Evolutionary conservation across 139 green algal genomes (phyloP).

Genomic region (Parachlorella kessleri): DNA sequence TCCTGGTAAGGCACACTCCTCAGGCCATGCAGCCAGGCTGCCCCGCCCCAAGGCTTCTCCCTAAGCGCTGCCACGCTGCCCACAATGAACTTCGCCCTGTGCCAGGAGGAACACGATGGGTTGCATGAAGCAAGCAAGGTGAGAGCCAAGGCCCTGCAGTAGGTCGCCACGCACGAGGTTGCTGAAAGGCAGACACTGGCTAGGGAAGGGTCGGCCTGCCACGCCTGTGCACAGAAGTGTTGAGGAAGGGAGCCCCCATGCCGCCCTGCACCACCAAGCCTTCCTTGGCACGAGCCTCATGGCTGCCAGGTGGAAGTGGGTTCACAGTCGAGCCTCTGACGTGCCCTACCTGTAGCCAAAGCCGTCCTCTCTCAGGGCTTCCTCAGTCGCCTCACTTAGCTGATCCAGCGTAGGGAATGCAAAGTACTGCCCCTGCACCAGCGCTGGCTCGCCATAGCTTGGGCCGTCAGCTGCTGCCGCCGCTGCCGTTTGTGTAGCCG

Average conservation of each 20-base stretch:
- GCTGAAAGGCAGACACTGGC: too few relatives aligned
- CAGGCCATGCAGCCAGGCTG: conserved; percentile 78
- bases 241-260: too few relatives aligned
- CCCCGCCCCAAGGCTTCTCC: conserved; percentile 64
- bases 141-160: neutral
- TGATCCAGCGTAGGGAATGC: conserved; percentile 90
- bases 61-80: conserved; percentile 62
- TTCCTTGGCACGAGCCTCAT: too few relatives aligned
- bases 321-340: too few relatives aligned
- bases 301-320: too few relatives aligned
- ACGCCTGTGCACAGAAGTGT: too few relatives aligned
- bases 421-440: conserved; percentile 18
- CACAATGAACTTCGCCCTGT: conserved; percentile 86
- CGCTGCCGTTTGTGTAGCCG: neutral
- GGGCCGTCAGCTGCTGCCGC: neutral
- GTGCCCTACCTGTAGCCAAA: conserved; percentile 81
- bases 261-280: too few relatives aligned
- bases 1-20: conserved; percentile 62
- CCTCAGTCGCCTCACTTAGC: conserved; percentile 78
- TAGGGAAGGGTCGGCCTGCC: too few relatives aligned
- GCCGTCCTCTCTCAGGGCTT: conserved; percentile 73
- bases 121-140: too few relatives aligned
- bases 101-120: too few relatives aligned
- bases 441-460: neutral
- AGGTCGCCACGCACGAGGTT: neutral